Evolutionary conservation across 169 alveolate species (phyloP), one percentile per base, ranked within the genome.

Genomic region (Cystoisospora suis): DNA sequence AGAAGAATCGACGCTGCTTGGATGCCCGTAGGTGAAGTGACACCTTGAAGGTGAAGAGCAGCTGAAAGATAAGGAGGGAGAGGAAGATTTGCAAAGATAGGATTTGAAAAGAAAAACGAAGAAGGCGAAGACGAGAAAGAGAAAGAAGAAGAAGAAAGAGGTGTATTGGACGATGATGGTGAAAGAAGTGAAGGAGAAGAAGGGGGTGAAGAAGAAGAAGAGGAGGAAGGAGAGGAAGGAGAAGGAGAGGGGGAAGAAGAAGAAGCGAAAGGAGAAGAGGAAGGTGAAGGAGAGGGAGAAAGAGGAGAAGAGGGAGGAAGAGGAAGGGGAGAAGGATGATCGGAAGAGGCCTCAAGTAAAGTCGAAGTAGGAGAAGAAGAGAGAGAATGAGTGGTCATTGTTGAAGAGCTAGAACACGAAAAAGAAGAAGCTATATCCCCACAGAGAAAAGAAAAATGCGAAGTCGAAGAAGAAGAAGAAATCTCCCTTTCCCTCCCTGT

Each of bases 1-100:
- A 95, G 96, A 23, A 98, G 98, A n/a, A 97, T 97, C 32, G 97
- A 95, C 92, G 94, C 95, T 65, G 95, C 96, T 93, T 97, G 97
- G 61, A 97, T 97, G 47, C 94, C 95, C 2, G 99, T 98, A 2
- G 86, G 69, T 15, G 65, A 1, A 1, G 15, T 9, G 15, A 75
- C 29, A 29, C 17, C 65, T n/a, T 27, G 86, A 20, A 20, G 23
- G 29, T 0, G 32, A 20, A 75, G 83, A 1, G 58, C 83, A n/a
- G 83, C 83, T 12, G 83, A 34, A n/a, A 72, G 58, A 38, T 72
- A 72, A 29, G 83, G 83, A 3, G 83, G 83, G 38, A 72, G 83
- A 23, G 83, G 83, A 17, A 72, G 56, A 6, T 56, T 56, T 3
- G 58, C 83, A 36, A 72, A 72, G 38, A 53, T 65, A 15, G 40